Evolutionary conservation across 176 grass and related monocot species (phyloP).

Genomic region (Phoenix dactylifera): DNA sequence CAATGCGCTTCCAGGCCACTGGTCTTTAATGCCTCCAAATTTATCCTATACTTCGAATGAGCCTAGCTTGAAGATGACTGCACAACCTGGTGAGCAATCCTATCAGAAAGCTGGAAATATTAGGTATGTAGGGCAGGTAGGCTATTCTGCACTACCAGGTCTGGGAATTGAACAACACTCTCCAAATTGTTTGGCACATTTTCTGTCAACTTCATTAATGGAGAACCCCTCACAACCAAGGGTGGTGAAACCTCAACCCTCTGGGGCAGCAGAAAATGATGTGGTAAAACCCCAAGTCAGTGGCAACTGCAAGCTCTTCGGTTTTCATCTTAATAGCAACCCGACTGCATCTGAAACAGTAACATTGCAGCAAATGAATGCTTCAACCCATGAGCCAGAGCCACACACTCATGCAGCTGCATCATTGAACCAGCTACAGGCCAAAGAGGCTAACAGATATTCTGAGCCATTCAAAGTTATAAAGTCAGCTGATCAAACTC

Average conservation of each 20-base stretch:
- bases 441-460: slow-evolving; percentile 25
- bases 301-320: slow-evolving; percentile 57
- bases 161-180: slow-evolving; percentile 30
- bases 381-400: slow-evolving; percentile 19
- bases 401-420: slow-evolving; percentile 7
- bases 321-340: slow-evolving; percentile 45
- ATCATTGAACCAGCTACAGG: slow-evolving; percentile 23
- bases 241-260: slow-evolving; percentile 44
- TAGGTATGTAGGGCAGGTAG: slow-evolving; percentile 30
- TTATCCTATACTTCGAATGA: slow-evolving; percentile 28
- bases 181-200: slow-evolving; percentile 37
- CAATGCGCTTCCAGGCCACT: slow-evolving; percentile 30
- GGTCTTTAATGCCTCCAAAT: slow-evolving; percentile 45
- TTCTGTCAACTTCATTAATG: slow-evolving; percentile 19
- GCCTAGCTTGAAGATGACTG: slow-evolving; percentile 23
- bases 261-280: slow-evolving; percentile 34
- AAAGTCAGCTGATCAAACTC: slow-evolving; percentile 22
- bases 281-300: slow-evolving; percentile 30
- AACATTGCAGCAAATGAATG: slow-evolving; percentile 23
- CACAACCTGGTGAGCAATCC: slow-evolving; percentile 27
- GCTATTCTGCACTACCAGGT: slow-evolving; percentile 19
- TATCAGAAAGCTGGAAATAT: slow-evolving; percentile 26
- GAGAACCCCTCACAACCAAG: slow-evolving; percentile 20
- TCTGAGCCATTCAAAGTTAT: slow-evolving; percentile 27
- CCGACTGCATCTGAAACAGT: slow-evolving; percentile 26